phyloP scores from a whole-genome alignment of 2,329 filamentous ascomycete species.

The Graphium sp. region DNA sequence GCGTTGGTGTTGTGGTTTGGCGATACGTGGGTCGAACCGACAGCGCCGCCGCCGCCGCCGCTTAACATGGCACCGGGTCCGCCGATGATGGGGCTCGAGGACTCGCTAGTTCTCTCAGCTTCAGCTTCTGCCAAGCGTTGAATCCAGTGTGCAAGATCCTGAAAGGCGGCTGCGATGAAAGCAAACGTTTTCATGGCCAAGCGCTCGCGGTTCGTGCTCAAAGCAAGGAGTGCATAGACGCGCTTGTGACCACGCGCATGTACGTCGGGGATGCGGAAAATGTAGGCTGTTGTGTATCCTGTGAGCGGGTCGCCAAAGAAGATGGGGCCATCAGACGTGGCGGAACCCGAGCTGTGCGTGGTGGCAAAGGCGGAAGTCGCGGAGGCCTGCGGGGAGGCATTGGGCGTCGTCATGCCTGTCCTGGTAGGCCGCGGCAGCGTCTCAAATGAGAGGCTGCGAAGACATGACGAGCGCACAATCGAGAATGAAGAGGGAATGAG shows the following conservation, averaged over 20 bases:
- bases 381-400: slow-evolving; percentile 14
- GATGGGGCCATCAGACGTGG: slow-evolving; percentile 46
- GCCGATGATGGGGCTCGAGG: slow-evolving; percentile 19
- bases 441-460: slow-evolving; percentile 50
- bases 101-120: slow-evolving; percentile 33
- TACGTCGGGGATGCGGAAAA: slow-evolving; percentile 52
- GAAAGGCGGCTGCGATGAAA: slow-evolving; percentile 43
- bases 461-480: slow-evolving; percentile 47
- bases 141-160: slow-evolving; percentile 49
- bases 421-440: slow-evolving; percentile 39
- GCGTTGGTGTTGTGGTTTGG: too few species aligned
- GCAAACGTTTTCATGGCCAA: slow-evolving; percentile 50
- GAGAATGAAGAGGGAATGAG: slow-evolving; percentile 44
- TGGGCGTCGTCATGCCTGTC: slow-evolving; percentile 15
- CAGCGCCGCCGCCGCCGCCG: slow-evolving; percentile 13
- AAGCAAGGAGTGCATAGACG: slow-evolving; percentile 50
- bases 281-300: slow-evolving; percentile 54
- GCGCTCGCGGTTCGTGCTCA: slow-evolving; percentile 48
- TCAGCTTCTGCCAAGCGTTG: slow-evolving; percentile 46
- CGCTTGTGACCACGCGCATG: slow-evolving; percentile 51
- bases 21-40: slow-evolving; percentile 10
- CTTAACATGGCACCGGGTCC: slow-evolving; percentile 21
- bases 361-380: slow-evolving; percentile 31
- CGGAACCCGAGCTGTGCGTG: slow-evolving; percentile 32
- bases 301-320: slow-evolving; percentile 50